Evolutionary conservation across 2,329 filamentous ascomycete species (phyloP).

Genomic region (Penicillium olsonii): DNA sequence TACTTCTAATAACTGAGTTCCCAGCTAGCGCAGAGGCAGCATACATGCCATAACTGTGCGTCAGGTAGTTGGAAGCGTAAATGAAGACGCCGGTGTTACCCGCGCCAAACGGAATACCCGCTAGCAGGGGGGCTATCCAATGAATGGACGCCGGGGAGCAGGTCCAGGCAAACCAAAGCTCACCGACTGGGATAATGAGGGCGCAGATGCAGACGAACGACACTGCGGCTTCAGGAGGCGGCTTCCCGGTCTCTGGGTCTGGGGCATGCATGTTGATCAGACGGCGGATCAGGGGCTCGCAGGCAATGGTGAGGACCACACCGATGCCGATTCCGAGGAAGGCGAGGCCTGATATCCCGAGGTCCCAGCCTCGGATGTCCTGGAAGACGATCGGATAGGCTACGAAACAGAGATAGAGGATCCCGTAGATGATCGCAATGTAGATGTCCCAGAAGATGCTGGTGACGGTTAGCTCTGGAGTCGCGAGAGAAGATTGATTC

Average conservation of each 20-base stretch:
- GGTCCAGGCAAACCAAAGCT: conserved; percentile 88
- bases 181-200: conserved; percentile 71
- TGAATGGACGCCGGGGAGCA: conserved; percentile 74
- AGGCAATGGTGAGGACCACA: conserved; percentile 52
- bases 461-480: conserved; percentile 5
- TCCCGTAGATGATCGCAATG: conserved; percentile 76
- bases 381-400: conserved; percentile 85
- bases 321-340: conserved; percentile 73
- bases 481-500: not conserved
- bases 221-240: conserved; percentile 77
- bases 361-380: conserved; percentile 72
- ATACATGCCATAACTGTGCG: conserved; percentile 77
- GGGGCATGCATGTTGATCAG: conserved; percentile 75
- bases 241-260: conserved; percentile 73
- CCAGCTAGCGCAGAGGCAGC: conserved; percentile 78
- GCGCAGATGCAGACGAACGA: conserved; percentile 77
- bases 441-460: conserved; percentile 75
- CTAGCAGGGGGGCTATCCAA: conserved; percentile 77
- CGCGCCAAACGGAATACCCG: conserved; percentile 75
- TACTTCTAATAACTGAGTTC: conserved; percentile 71
- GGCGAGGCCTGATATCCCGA: conserved; percentile 72
- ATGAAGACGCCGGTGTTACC: conserved; percentile 81
- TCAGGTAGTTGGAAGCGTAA: conserved; percentile 78
- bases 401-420: conserved; percentile 87
- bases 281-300: conserved; percentile 69